Evolutionary conservation across 2,329 filamentous ascomycete genomes (phyloP), one percentile per base, ranked within the genome.

Genomic region (Trichoderma simmonsii): DNA sequence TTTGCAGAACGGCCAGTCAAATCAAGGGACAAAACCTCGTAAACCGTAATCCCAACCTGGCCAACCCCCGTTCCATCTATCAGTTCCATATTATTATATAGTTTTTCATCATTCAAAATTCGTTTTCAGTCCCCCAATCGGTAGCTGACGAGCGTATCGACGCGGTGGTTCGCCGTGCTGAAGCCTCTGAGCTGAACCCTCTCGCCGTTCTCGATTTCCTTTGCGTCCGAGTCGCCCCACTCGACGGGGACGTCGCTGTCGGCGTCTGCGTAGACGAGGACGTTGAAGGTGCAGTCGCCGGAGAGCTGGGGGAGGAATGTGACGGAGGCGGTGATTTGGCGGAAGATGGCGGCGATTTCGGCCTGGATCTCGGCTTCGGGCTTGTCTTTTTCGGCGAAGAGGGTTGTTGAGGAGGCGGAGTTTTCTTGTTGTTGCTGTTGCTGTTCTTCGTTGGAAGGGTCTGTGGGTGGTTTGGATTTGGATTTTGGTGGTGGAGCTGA

Each of bases 161-260:
- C 95, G 28, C 93, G 89, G 81, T 99, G 96, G 78, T 91, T 97
- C 75, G 92, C 94, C 18, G 96, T 99, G 82, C 95, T 98, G 85
- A 98, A 99, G 75, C 95, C 97, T 73, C 96, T 89, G 79, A 99
- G 84, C 84, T 98, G 95, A 34, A 99, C 96, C 80, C 96, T 94
- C 85, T 99, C 96, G 56, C 93, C 95, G 77, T 96, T 93, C 80
- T 91, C 86, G 75, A 99, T 98, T 85, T 99, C 96, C 85, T 97
- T 98, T 70, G 95, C 95, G 82, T 98, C 96, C 76, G 94, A 97
- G 83, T 99, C 96, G 61, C 96, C 96, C 96, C 96, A 99, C 82
- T 99, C 96, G 72, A 99, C 91, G 4, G 96, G 96, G 15, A 99
- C 96, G 62, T 98, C 95, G 72, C 93, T 96, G 82, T 98, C 95